Evolutionary conservation across 257 asterid genomes (phyloP), one percentile per base, ranked within the genome.

Genomic region (Scutellaria galericulata): DNA sequence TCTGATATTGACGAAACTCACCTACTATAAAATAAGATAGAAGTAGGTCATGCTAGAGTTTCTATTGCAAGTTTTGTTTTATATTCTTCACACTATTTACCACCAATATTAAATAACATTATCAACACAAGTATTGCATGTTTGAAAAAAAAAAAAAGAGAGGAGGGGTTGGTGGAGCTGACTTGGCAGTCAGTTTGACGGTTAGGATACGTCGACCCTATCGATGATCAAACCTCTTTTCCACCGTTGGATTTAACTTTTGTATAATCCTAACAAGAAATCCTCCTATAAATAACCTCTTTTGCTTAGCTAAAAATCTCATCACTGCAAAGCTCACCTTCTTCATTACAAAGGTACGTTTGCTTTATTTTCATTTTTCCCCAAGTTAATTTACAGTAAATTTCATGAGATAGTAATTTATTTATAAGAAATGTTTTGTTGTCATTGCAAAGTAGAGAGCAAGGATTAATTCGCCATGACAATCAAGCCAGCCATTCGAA

Each of bases 401-500:
- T 15, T 24, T 47, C 2, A 20, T 46, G 27, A 24, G 27, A 24
- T 24, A 24, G 2, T 24, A 24, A 24, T 24, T 24, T 24, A 24
- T 24, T 24, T 24, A 24, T 1, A 24, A 12, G 13, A 35, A 18
- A 10, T 40, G 64, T 18, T 39, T 18, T 10, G 47, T 65, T 54
- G 20, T 27, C 56, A 9, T 8, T 60, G 41, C 81, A 77, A 81
- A 64, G 45, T 14, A 70, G 74, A 47, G 79, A 59, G 48, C 50
- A 35, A 58, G 71, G 60, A 52, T 4, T 20, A 22, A 31, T 8
- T 20, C 56, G 52, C 64, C 71, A 86, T 86, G 90, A 86, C 90
- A 50, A 86, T 86, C 63, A 83, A 78, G 71, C 83, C 84, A 41
- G 81, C 79, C 1, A 63, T 86, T 22, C 81, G 88, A 27, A 81